Evolutionary conservation across 1,139 yeast species (phyloP), one percentile per base, ranked within the genome.

Genomic region (Taphrina betulina): DNA sequence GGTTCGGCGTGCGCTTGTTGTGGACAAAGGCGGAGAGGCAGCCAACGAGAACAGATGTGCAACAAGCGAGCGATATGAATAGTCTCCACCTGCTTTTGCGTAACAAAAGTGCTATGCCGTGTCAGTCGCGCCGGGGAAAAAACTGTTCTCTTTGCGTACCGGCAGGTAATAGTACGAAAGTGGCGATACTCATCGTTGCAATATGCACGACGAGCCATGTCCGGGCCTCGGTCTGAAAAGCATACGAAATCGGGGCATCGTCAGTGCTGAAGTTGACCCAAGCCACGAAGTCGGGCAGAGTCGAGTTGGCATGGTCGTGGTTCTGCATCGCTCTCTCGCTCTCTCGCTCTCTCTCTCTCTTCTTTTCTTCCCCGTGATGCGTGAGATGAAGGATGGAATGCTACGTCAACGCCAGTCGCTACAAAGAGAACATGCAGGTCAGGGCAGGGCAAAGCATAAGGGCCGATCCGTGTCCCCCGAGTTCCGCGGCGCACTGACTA

Each of bases 151-250:
- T 7, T 5, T 19, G 14, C 53, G 16, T 24, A 46, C 57, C 57
- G 12, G 85, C 64, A 3, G 98, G 98, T 65, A 86, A 87, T 3
- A 85, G 59, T 29, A 84, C 65, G 16, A 81, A 68, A 63, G 81
- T 76, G 0, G 85, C 70, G 0, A 74, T 8, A 2, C 74, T 53
- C 22, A 81, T 71, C 17, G 80, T 67, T 1, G 67, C 65, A 7
- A 82, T 72, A 65, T 90, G 97, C 46, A 75, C 65, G 63, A 75
- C 73, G 45, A 90, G 71, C 28, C 53, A 35, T 4, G 42, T 22
- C 4, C 60, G 58, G 35, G 60, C 57, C n/a, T 55, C 58, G n/a
- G 59, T 51, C 16, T 36, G 45, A 22, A 19, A 53, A 14, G 35
- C 42, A 37, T 44, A 44, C 23, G 44, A 40, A n/a, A 44, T 20